A percentile compares a stretch with the other conserved stretches of the same genome.
Evolutionary conservation across 2,329 filamentous ascomycete species (phyloP).

Genomic region (Apiospora saccharicola): DNA sequence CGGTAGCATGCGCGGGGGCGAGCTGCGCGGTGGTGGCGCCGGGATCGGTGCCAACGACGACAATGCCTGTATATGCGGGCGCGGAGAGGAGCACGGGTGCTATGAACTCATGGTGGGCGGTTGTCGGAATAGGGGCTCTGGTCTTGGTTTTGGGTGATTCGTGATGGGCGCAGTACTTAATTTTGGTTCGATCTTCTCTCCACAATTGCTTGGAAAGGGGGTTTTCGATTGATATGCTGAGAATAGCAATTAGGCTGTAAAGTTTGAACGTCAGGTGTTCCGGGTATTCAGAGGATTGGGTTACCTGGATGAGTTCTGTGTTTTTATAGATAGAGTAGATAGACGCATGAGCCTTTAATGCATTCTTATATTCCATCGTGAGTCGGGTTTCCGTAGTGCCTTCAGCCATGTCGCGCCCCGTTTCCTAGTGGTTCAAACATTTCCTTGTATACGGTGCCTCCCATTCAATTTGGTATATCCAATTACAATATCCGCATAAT

Average conservation of each 20-base stretch:
- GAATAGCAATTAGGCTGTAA: not conserved
- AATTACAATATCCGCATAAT: too few species aligned
- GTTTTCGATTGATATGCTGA: not conserved
- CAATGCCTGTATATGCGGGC: slow-evolving; percentile 13
- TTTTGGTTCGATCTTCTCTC: not conserved
- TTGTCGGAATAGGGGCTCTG: not conserved
- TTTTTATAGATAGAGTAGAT: slow-evolving; percentile 14
- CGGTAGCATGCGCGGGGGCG: not conserved
- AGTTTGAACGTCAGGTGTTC: not conserved
- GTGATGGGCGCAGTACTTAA: not conserved
- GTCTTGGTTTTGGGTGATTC: not conserved
- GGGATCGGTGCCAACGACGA: slow-evolving; percentile 9
- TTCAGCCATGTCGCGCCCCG: too few species aligned
- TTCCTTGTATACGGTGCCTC: too few species aligned
- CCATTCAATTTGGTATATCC: too few species aligned
- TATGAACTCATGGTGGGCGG: not conserved
- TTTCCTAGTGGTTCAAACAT: too few species aligned
- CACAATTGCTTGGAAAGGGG: not conserved
- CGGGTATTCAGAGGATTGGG: not conserved
- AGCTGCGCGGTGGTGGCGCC: not conserved
- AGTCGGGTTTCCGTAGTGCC: too few species aligned
- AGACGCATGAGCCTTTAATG: not conserved
- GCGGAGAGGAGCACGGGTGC: not conserved
- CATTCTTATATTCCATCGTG: not conserved
- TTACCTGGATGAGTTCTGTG: not conserved